These are phyloP conservation scores for Russula sp. DNA, from an alignment of 768 basidiomycete species.

Conservation along the genomic window DNA sequence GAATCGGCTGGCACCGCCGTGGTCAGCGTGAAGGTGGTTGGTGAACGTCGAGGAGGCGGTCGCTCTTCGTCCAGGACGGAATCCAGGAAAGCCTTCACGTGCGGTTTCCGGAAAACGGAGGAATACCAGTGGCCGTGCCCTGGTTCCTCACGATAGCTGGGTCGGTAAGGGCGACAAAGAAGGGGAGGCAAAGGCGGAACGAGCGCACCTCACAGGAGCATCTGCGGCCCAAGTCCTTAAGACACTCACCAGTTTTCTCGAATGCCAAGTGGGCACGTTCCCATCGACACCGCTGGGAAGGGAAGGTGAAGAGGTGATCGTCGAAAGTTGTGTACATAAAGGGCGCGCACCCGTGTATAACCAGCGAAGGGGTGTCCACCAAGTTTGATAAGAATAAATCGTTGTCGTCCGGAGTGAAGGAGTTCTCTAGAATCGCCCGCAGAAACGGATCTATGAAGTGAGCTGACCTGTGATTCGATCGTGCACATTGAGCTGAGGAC, in stretches of 20 bases:
- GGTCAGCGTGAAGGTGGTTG: conserved; percentile 59
- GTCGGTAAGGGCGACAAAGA: not conserved
- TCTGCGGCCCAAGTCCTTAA: conserved; percentile 52
- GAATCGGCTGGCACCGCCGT: conserved; percentile 62
- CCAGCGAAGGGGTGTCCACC: conserved; percentile 60
- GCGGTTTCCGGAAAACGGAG: conserved; percentile 47
- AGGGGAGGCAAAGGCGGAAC: not conserved
- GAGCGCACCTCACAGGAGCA: conserved; percentile 47
- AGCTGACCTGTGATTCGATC: conserved; percentile 40
- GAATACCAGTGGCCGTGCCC: conserved; percentile 68
- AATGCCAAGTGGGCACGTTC: conserved; percentile 87
- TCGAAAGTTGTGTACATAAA: not conserved
- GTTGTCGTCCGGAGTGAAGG: conserved; percentile 80
- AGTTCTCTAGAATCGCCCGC: conserved; percentile 64
- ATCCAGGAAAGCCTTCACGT: conserved; percentile 54
- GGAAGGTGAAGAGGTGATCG: not conserved
- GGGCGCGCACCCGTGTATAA: conserved; percentile 64
- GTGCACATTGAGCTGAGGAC: not conserved
- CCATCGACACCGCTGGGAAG: conserved; percentile 60
- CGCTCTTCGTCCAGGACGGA: conserved; percentile 20
- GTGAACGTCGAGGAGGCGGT: not conserved
- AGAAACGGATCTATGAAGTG: conserved; percentile 77
- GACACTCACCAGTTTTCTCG: conserved; percentile 55
- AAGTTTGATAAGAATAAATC: conserved; percentile 81
- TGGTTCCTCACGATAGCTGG: conserved; percentile 56